Base-by-base conservation (phyloP, 2,329 filamentous ascomycete genomes). In the Elsinoe batatas region DNA sequence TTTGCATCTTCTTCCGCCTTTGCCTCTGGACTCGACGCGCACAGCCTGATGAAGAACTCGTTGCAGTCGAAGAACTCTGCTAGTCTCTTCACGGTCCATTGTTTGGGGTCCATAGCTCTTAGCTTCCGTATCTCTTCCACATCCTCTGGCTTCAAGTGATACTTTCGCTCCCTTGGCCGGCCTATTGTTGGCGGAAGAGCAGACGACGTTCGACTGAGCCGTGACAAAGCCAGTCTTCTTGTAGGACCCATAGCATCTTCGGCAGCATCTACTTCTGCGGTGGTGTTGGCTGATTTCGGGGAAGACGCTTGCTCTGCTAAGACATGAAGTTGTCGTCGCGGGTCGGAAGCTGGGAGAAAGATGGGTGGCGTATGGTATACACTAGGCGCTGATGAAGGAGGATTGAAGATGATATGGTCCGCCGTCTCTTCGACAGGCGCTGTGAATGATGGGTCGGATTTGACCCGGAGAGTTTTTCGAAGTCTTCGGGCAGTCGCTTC, bases 361-460 rank as follows among this genome's bases (percentile, higher is more conserved):
- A 83, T 82, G 26, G 75, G 69, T 1, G 83, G 83, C 1, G 83
- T 86, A 65, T 83, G 79, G 64, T 81, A 82, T 20, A 81, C 76
- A 58, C 76, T 81, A 6, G 83, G 82, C 5, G 79, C 76, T 26
- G 80, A 79, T 5, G 81, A 80, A 0, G 83, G 83, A 35, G 83
- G 83, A 62, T 85, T 85, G 74, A 81, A 81, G 65, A 85, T 75
- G 65, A 83, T 81, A 63, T 79, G 76, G 57, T 80, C 76, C 58
- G 71, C 69, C 5, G 65, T 61, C 58, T 67, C 66, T 51, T 58
- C 56, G 12, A 36, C 15, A 43, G 70, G 60, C 44, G 63, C 62
- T 5, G 61, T 63, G 66, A 75, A 76, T 1, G 72, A 74, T 35
- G 71, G 69, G 58, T 73, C 70, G 61, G 69, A 67, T 56, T 72